phyloP scores from a whole-genome alignment of 768 basidiomycete species.

The Amanita inopinata region DNA sequence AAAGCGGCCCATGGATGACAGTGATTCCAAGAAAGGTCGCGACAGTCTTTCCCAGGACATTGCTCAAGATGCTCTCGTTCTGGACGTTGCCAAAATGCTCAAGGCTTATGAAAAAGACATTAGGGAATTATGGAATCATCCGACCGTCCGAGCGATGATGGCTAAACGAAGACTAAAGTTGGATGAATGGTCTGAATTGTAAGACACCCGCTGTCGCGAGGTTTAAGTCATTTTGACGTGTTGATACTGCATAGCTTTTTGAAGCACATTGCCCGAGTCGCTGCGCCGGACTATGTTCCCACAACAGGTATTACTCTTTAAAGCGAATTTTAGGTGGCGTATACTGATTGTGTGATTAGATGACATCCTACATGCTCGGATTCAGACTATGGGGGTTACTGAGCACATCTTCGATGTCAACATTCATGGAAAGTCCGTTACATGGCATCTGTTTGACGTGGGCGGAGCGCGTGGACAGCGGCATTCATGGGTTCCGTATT shows the following conservation, averaged over 20 bases:
- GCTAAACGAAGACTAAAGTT: slow-evolving; percentile 60
- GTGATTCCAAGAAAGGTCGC: slow-evolving; percentile 22
- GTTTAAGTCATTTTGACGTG: slow-evolving; percentile 9
- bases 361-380: slow-evolving; percentile 82
- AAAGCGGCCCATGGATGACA: slow-evolving; percentile 21
- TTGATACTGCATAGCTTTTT: slow-evolving; percentile 48
- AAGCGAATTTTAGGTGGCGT: slow-evolving; percentile 15
- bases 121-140: slow-evolving; percentile 62
- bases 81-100: slow-evolving; percentile 53
- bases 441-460: slow-evolving; percentile 67
- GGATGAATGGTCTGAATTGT: slow-evolving; percentile 89
- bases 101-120: slow-evolving; percentile 54
- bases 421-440: slow-evolving; percentile 66
- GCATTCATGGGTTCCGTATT: slow-evolving; percentile 72
- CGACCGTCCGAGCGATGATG: slow-evolving; percentile 60
- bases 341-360: slow-evolving; percentile 35
- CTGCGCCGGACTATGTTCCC: slow-evolving; percentile 60
- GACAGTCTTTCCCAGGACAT: slow-evolving; percentile 23
- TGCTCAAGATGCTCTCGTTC: slow-evolving; percentile 44
- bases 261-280: slow-evolving; percentile 61
- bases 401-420: slow-evolving; percentile 80
- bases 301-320: slow-evolving; percentile 45
- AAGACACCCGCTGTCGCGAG: slow-evolving; percentile 21
- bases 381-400: slow-evolving; percentile 83
- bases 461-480: slow-evolving; percentile 66